Base-by-base conservation (phyloP, 164 flowering plant species). In the Sextonia rubra region DNA sequence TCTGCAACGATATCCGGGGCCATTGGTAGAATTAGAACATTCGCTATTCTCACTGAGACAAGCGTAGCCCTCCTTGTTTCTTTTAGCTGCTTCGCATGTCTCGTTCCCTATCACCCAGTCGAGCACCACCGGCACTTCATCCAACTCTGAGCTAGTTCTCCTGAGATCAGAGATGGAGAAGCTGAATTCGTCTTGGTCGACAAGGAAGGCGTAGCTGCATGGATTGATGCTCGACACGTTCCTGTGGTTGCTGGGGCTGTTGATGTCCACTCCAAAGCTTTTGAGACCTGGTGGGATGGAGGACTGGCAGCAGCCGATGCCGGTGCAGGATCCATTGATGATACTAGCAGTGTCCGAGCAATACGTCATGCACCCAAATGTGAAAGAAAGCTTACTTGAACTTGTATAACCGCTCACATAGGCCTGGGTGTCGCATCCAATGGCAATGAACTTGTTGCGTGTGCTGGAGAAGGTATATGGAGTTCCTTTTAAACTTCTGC, bases 351-450 rank as follows among this genome's bases (percentile, higher is more conserved):
- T 2, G 26, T 69, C 23, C 3, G 4, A 4, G 72, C 72, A 69
- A 20, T 12, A 69, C 2, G 72, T 56, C 15, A 29, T 26, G 20
- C 49, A 30, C 2, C 72, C 64, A 26, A 12, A 14, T 9, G 2
- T 56, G 72, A 69, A 56, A 5, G 6, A 1, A 1, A 3, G 58
- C 2, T 12, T 2, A 22, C 24, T 24, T 66, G 7, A 0, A 5
- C 0, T 4, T 6, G 0, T 30, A 30, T 4, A 30, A 4, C 37
- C 37, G 6, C 6, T 30, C 37, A 30, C 0, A 6, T 30, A 30
- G 37, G 7, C 37, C 37, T 4, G 37, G 37, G 37, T 68, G 32
- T 74, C 66, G 18, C 89, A 86, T 2, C 89, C 87, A 24, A 84
- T 32, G 22, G 75, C 81, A 0, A 69, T 69, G 68, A 86, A 73